Conservation (phyloP, 1,139 yeast species). For the Pichia kudriavzevii region DNA sequence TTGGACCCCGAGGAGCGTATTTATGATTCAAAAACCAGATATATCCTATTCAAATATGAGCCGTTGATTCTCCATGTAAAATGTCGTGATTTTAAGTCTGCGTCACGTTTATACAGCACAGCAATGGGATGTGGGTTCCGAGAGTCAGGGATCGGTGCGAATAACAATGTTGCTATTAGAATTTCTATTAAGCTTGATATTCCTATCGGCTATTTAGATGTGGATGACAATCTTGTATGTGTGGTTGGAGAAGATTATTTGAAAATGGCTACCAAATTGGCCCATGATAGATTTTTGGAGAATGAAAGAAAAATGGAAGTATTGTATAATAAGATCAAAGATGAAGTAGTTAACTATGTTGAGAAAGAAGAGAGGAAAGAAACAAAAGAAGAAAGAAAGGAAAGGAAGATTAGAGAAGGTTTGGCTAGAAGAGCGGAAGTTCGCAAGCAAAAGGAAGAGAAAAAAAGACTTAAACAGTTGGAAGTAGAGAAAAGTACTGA, state of each 20-base stretch:
- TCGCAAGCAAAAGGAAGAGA: constrained; percentile 16
- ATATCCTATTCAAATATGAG: constrained; percentile 68
- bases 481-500: constrained; percentile 4
- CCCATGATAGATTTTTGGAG: constrained; percentile 55
- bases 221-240: constrained; percentile 28
- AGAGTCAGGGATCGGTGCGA: constrained; percentile 79
- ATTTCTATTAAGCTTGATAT: constrained; percentile 64
- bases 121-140: constrained; percentile 85
- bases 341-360: constrained; percentile 11
- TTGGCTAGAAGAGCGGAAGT: constrained; percentile 33
- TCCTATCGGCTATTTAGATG: constrained; percentile 55
- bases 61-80: constrained; percentile 80
- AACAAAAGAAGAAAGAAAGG: constrained; percentile 50
- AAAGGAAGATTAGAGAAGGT: constrained; percentile 56
- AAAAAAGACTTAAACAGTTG: constrained; percentile 13
- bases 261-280: constrained; percentile 39
- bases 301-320: constrained; percentile 49
- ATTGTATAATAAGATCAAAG: constrained; percentile 37
- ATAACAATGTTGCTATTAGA: constrained; percentile 71
- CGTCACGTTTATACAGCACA: constrained; percentile 53
- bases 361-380: constrained; percentile 30
- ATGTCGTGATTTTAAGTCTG: constrained; percentile 54
- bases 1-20: not conserved
- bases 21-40: constrained; percentile 33
- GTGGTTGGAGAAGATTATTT: constrained; percentile 47